Conservation (phyloP, 371 early-diverging fungal species). For the Smittium culicis region DNA sequence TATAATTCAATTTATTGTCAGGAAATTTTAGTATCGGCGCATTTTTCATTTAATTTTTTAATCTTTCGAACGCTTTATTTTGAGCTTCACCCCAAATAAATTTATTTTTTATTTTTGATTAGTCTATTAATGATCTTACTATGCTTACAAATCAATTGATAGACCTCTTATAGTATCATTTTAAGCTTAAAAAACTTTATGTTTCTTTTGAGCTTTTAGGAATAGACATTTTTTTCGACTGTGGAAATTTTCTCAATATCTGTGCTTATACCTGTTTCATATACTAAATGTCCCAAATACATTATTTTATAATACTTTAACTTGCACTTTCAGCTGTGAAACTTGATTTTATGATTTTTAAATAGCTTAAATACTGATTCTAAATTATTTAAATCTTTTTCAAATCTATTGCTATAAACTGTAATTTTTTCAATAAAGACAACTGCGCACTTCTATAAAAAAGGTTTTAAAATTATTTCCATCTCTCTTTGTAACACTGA, state of each 20-base stretch:
- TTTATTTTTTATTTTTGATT: slow-evolving; percentile 1
- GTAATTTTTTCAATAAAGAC: slow-evolving; percentile 45
- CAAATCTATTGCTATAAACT: slow-evolving; percentile 34
- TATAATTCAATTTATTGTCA: background rate
- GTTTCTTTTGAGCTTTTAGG: slow-evolving; percentile 8
- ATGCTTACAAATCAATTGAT: slow-evolving; percentile 17
- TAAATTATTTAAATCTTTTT: slow-evolving; percentile 35
- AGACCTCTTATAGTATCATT: slow-evolving; percentile 26
- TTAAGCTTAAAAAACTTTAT: slow-evolving; percentile 25
- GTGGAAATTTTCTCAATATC: slow-evolving; percentile 15
- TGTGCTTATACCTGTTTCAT: slow-evolving; percentile 5
- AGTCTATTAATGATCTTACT: slow-evolving; percentile 18
- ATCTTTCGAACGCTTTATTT: background rate
- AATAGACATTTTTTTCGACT: slow-evolving; percentile 9
- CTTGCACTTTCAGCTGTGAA: slow-evolving; percentile 24
- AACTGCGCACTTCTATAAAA: slow-evolving; percentile 26
- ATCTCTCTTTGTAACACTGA: slow-evolving; percentile 31
- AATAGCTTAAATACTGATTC: slow-evolving; percentile 26
- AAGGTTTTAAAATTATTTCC: slow-evolving; percentile 23
- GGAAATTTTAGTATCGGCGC: slow-evolving; percentile 3
- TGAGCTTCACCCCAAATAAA: background rate
- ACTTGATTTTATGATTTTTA: background rate
- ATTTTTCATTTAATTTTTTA: background rate
- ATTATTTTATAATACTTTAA: background rate
- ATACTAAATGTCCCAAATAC: slow-evolving; percentile 8